A percentile compares a stretch with the other conserved stretches of the same genome.
Evolutionary conservation across 371 early-diverging fungal genomes (phyloP).

Genomic region (Saksenaea vasiformis): DNA sequence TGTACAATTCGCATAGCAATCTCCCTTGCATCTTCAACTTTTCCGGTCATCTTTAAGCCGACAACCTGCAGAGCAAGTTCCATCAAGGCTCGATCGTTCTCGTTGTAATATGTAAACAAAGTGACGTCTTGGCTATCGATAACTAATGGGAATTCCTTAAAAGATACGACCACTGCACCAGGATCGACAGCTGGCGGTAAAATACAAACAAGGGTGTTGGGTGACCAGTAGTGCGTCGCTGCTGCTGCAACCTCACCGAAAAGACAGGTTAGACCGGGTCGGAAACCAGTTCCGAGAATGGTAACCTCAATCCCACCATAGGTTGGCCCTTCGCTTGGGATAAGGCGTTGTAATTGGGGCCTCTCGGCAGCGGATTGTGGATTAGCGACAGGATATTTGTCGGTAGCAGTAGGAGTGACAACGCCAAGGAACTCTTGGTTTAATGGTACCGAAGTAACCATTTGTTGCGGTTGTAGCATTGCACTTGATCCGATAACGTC

Average conservation of each 20-base stretch:
- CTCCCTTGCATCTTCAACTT: constrained; percentile 72
- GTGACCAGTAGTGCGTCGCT: constrained; percentile 71
- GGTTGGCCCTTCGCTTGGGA: constrained; percentile 79
- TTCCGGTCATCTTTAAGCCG: constrained; percentile 81
- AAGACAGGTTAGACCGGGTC: constrained; percentile 61
- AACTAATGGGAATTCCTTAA: constrained; percentile 61
- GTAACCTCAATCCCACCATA: constrained; percentile 87
- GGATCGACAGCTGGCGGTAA: constrained; percentile 77
- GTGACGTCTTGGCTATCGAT: constrained; percentile 51
- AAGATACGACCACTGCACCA: constrained; percentile 78
- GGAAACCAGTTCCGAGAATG: constrained; percentile 78
- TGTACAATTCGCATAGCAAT: constrained; percentile 78
- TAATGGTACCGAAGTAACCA: neutral
- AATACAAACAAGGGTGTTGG: constrained; percentile 79
- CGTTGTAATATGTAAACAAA: constrained; percentile 63
- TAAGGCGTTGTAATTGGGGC: constrained; percentile 55
- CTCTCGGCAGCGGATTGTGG: constrained; percentile 33
- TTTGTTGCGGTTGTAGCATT: neutral
- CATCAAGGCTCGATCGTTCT: constrained; percentile 85
- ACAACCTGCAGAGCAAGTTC: constrained; percentile 88
- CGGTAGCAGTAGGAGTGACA: constrained; percentile 1
- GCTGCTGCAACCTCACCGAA: constrained; percentile 63
- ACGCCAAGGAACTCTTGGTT: neutral
- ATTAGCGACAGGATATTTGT: constrained; percentile 29
- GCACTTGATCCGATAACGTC: neutral